Evolutionary conservation across 2,329 filamentous ascomycete genomes (phyloP).

Genomic region (Penicillium sp.): DNA sequence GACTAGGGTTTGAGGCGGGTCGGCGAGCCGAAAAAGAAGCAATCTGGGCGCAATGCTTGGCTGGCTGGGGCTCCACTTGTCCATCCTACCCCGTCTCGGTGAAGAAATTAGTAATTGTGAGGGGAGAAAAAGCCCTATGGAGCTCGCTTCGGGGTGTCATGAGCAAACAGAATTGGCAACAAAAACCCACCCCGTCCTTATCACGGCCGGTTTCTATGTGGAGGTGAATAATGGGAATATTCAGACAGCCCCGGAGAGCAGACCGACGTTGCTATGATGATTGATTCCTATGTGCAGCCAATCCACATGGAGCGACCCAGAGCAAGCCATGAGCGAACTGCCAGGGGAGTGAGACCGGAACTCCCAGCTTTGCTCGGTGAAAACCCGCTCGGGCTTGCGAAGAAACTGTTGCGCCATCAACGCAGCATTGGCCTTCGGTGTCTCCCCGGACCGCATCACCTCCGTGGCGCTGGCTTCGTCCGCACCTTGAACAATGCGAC

Average conservation of each 20-base stretch:
- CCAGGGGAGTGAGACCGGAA: constrained; percentile 49
- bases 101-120: constrained; percentile 4
- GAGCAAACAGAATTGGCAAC: too few relatives aligned
- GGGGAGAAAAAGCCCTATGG: too few relatives aligned
- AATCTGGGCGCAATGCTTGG: constrained; percentile 6
- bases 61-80: constrained; percentile 6
- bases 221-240: too few relatives aligned
- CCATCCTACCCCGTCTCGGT: constrained; percentile 3
- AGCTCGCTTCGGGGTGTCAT: too few relatives aligned
- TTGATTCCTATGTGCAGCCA: too few relatives aligned
- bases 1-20: constrained; percentile 4
- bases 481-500: constrained; percentile 44
- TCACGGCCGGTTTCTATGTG: too few relatives aligned
- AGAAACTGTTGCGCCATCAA: constrained; percentile 56
- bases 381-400: constrained; percentile 55
- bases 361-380: constrained; percentile 49
- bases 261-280: too few relatives aligned
- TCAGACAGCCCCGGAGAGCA: too few relatives aligned
- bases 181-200: too few relatives aligned
- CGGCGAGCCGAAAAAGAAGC: constrained; percentile 12
- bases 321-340: constrained; percentile 43
- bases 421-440: constrained; percentile 47
- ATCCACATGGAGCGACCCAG: too few relatives aligned
- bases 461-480: constrained; percentile 29
- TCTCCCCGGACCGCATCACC: constrained; percentile 24